Percentiles rank a stretch among this genome's conserved stretches.
Conservation (phyloP, 1,284 basidiomycete species). For the Malassezia restricta region DNA sequence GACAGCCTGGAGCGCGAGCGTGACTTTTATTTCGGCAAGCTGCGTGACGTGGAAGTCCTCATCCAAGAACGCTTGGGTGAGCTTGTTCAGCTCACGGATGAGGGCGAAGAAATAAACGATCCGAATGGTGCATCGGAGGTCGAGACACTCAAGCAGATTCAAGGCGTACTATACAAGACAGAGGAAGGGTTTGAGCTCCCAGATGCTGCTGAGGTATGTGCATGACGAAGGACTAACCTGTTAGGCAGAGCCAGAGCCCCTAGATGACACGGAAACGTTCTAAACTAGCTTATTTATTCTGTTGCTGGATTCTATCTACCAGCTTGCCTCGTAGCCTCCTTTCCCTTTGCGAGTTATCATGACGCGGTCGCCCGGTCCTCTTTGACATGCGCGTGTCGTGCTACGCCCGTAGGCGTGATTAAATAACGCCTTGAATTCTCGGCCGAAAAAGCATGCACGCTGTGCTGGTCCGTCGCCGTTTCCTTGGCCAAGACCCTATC, state of each 20-base stretch:
- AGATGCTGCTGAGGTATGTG: slow-evolving; percentile 20
- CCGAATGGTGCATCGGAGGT: slow-evolving; percentile 50
- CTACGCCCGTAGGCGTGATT: too few relatives aligned
- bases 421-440: too few relatives aligned
- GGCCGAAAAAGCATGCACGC: too few relatives aligned
- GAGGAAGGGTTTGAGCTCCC: slow-evolving; percentile 51
- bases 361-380: too few relatives aligned
- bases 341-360: too few relatives aligned
- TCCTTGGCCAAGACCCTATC: too few relatives aligned
- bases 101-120: slow-evolving; percentile 10
- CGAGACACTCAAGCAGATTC: slow-evolving; percentile 65
- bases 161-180: slow-evolving; percentile 85
- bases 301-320: background rate
- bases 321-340: too few relatives aligned
- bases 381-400: too few relatives aligned
- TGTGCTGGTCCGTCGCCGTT: too few relatives aligned
- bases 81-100: slow-evolving; percentile 1
- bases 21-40: slow-evolving; percentile 93
- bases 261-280: slow-evolving; percentile 15
- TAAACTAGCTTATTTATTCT: background rate
- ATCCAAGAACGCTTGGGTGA: slow-evolving; percentile 50
- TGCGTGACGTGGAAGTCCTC: slow-evolving; percentile 75
- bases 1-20: slow-evolving; percentile 77
- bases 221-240: background rate
- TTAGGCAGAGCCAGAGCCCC: slow-evolving; percentile 2